These are phyloP conservation scores for Alternaria arbusti DNA, from an alignment of 2,329 filamentous ascomycete species.

Conservation along the genomic window DNA sequence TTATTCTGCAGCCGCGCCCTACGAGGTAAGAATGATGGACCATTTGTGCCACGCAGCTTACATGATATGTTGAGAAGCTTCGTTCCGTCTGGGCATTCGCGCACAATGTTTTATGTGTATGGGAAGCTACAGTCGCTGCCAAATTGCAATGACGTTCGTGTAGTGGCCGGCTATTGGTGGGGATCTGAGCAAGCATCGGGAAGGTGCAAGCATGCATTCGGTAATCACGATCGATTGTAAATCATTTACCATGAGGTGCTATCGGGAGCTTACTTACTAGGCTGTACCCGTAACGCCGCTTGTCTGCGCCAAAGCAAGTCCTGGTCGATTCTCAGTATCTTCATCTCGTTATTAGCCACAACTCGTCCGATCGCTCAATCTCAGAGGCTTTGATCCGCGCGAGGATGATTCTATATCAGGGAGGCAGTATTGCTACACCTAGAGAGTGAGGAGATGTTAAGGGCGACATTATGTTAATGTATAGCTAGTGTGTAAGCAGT, in stretches of 20 bases:
- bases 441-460: no score
- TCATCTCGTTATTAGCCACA: no score
- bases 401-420: no score
- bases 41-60: background rate
- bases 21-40: background rate
- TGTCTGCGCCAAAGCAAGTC: no score
- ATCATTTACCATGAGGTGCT: background rate
- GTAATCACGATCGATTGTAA: background rate
- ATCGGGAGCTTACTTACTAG: background rate
- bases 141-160: background rate
- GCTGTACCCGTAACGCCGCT: background rate
- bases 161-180: background rate
- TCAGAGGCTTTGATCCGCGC: no score
- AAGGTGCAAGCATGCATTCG: background rate
- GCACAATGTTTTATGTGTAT: background rate
- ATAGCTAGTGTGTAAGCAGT: no score
- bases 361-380: no score
- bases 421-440: no score
- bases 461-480: no score
- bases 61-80: background rate
- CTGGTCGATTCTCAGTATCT: no score
- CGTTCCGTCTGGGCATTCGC: background rate
- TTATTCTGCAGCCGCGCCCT: background rate
- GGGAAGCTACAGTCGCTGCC: background rate
- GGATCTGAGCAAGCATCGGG: background rate